These are phyloP conservation scores for Strobilomyces dryophilus DNA, from an alignment of 768 basidiomycete genomes.

Conservation along the genomic window DNA sequence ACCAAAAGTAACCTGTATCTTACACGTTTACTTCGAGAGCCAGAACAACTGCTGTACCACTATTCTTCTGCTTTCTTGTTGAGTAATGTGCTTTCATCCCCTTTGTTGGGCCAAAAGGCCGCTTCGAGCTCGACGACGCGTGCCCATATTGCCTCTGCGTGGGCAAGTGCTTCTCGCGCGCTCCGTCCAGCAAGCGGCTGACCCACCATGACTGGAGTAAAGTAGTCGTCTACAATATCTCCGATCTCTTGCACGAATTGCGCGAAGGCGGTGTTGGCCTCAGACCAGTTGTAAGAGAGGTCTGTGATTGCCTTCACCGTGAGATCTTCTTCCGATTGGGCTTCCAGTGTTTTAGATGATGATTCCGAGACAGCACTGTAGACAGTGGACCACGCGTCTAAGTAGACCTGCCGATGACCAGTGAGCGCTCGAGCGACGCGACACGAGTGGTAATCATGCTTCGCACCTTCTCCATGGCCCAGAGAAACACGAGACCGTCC, in stretches of 20 bases:
- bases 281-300: slow-evolving; percentile 60
- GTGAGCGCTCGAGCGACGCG: not conserved
- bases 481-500: slow-evolving; percentile 68
- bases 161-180: slow-evolving; percentile 12
- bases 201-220: slow-evolving; percentile 33
- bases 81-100: slow-evolving; percentile 28
- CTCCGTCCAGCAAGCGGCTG: slow-evolving; percentile 16
- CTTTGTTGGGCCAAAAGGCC: slow-evolving; percentile 53
- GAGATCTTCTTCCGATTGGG: slow-evolving; percentile 4
- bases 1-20: no score
- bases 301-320: slow-evolving; percentile 34
- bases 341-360: not conserved
- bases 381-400: slow-evolving; percentile 63
- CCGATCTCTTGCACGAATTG: slow-evolving; percentile 50
- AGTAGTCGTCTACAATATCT: slow-evolving; percentile 40
- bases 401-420: slow-evolving; percentile 48
- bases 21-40: no score
- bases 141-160: slow-evolving; percentile 51
- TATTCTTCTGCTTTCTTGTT: not conserved
- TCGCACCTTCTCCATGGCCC: slow-evolving; percentile 74
- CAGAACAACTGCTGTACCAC: no score
- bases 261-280: slow-evolving; percentile 45
- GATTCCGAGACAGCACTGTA: slow-evolving; percentile 11
- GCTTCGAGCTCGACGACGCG: slow-evolving; percentile 59
- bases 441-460: no score